Evolutionary conservation across 1,284 basidiomycete species (phyloP).

Genomic region (Polyporus tsugae): DNA sequence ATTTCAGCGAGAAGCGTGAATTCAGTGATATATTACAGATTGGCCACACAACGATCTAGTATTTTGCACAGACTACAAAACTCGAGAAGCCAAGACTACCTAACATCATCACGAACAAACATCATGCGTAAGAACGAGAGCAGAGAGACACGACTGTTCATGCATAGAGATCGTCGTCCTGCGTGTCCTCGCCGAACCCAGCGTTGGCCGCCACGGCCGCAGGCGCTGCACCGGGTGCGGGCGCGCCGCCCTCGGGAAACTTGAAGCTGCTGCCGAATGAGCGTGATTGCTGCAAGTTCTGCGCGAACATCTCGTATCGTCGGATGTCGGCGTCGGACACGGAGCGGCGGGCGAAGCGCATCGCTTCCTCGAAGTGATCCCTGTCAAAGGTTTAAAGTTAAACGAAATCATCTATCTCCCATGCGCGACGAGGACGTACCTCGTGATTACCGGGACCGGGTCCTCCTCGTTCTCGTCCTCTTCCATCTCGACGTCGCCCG

Average conservation of each 20-base stretch:
- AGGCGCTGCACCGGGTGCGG: conserved; percentile 40
- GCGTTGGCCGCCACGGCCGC: conserved; percentile 68
- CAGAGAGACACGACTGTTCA: conserved; percentile 41
- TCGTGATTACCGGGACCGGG: conserved; percentile 96
- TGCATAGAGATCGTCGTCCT: conserved; percentile 91
- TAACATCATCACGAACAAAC: conserved; percentile 13
- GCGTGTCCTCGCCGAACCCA: conserved; percentile 82
- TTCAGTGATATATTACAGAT: conserved; percentile 32
- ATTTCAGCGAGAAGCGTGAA: conserved; percentile 8
- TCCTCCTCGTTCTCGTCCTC: conserved; percentile 86
- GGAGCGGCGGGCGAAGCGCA: conserved; percentile 92
- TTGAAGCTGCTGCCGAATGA: conserved; percentile 92
- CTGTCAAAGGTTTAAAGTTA: conserved; percentile 42
- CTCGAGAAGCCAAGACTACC: conserved; percentile 24
- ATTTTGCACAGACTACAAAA: conserved; percentile 30
- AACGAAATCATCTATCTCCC: conserved; percentile 5
- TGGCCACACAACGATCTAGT: conserved; percentile 27
- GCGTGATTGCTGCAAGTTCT: conserved; percentile 90
- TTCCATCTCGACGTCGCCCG: conserved; percentile 77
- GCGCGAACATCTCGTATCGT: conserved; percentile 91
- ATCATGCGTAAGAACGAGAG: background rate
- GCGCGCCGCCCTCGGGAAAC: conserved; percentile 86
- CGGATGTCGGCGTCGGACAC: conserved; percentile 96
- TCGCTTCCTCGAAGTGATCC: conserved; percentile 98
- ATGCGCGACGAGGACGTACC: conserved; percentile 45